Evolutionary conservation across 2,329 filamentous ascomycete genomes (phyloP).

Genomic region (Aureobasidium sp.): DNA sequence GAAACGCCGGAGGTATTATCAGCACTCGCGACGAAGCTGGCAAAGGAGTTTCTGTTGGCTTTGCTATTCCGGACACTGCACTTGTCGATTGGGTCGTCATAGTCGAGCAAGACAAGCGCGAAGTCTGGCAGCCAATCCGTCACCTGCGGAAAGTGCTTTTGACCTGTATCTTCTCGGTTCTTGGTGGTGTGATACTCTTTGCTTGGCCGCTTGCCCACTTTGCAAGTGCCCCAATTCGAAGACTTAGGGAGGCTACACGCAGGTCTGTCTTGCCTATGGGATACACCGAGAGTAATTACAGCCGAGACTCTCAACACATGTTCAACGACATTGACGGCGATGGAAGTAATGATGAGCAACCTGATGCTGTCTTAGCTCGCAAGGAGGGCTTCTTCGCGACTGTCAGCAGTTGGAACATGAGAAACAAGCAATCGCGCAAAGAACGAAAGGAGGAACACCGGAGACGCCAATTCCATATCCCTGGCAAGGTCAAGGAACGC

Average conservation of each 20-base stretch:
- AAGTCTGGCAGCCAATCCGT: conserved; percentile 68
- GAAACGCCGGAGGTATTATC: conserved; percentile 61
- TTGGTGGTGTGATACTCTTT: conserved; percentile 59
- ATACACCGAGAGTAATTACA: conserved; percentile 35
- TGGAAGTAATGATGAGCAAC: conserved; percentile 38
- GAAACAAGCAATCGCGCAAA: conserved; percentile 21
- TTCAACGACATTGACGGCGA: conserved; percentile 23
- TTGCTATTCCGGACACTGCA: conserved; percentile 56
- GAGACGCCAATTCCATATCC: conserved; percentile 66
- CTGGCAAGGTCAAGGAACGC: conserved; percentile 67
- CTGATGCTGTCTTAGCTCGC: conserved; percentile 29
- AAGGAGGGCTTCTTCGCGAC: conserved; percentile 37
- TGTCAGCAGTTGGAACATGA: conserved; percentile 25
- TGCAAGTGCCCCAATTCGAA: conserved; percentile 69
- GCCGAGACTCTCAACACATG: conserved; percentile 25
- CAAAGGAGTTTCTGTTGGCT: conserved; percentile 66
- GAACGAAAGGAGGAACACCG: conserved; percentile 30
- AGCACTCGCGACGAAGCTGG: conserved; percentile 66
- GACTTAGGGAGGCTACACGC: conserved; percentile 65
- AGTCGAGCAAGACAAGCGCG: conserved; percentile 64
- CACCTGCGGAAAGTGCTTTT: conserved; percentile 72
- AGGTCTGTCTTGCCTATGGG: conserved; percentile 61
- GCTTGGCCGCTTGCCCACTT: conserved; percentile 73
- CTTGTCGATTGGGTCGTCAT: conserved; percentile 77
- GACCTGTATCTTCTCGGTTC: conserved; percentile 76